phyloP scores from a whole-genome alignment of 768 basidiomycete genomes.

The Lactifluus subvellereus region DNA sequence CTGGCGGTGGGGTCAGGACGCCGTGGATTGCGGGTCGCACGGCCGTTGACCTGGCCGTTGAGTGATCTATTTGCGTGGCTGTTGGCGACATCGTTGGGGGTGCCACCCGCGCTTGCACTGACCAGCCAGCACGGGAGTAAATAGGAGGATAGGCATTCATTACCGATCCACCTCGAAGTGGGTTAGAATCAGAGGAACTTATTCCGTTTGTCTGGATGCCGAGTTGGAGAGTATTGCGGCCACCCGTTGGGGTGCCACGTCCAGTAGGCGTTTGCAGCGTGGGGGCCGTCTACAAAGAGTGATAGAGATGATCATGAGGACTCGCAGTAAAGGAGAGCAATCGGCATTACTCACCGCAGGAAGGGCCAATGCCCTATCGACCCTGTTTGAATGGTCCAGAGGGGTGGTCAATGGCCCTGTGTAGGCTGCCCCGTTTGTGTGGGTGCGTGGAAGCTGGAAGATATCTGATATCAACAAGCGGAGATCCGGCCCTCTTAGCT shows the following conservation, averaged over 20 bases:
- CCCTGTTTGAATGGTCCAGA: neutral
- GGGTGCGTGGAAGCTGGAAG: neutral
- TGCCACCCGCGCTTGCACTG: constrained; percentile 2
- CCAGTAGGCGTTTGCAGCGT: constrained; percentile 1
- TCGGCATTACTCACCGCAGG: neutral
- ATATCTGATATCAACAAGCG: constrained; percentile 3
- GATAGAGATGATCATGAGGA: neutral
- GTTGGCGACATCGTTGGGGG: constrained; percentile 8
- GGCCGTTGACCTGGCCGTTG: neutral
- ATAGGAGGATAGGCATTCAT: constrained; percentile 11
- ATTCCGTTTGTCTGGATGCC: constrained; percentile 9
- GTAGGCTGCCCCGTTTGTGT: neutral
- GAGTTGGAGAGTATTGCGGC: constrained; percentile 11
- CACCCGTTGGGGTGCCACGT: constrained; percentile 12
- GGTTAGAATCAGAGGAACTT: constrained; percentile 3
- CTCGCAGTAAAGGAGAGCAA: neutral
- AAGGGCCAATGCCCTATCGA: constrained; percentile 5
- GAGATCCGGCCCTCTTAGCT: neutral
- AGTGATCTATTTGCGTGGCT: constrained; percentile 2
- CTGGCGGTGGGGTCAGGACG: neutral
- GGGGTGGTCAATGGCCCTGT: neutral
- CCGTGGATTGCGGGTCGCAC: neutral
- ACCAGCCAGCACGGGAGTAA: constrained; percentile 21
- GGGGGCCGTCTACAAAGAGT: neutral
- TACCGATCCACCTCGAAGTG: constrained; percentile 24